phyloP scores from a whole-genome alignment of 2,329 filamentous ascomycete species.

The Malbranchea zuffiana region DNA sequence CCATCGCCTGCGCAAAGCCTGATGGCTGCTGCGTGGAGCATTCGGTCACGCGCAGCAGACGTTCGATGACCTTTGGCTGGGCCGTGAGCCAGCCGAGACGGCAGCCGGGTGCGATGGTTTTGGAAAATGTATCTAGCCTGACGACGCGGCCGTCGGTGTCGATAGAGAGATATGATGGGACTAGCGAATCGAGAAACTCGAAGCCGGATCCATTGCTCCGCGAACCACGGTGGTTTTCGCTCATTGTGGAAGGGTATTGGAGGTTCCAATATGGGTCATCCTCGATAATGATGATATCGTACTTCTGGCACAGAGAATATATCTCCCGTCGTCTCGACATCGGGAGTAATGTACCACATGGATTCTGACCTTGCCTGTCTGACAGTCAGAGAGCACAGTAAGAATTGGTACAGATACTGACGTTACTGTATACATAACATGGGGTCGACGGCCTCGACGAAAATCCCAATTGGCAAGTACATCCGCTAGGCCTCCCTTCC shows the following conservation, averaged over 20 bases:
- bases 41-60: constrained; percentile 63
- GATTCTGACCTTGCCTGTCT: constrained; percentile 73
- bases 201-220: constrained; percentile 53
- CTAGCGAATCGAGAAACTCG: constrained; percentile 64
- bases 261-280: constrained; percentile 96
- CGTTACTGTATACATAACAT: constrained; percentile 84
- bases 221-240: constrained; percentile 31
- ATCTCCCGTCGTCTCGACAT: constrained; percentile 64
- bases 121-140: constrained; percentile 85
- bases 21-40: constrained; percentile 71
- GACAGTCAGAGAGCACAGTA: not conserved
- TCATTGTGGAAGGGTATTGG: constrained; percentile 64
- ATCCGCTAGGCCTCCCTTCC: constrained; percentile 62
- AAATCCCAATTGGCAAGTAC: constrained; percentile 75
- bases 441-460: constrained; percentile 60
- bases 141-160: constrained; percentile 81
- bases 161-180: constrained; percentile 69
- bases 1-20: constrained; percentile 77
- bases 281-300: constrained; percentile 83
- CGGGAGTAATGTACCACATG: constrained; percentile 65
- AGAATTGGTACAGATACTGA: constrained; percentile 37
- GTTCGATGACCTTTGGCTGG: constrained; percentile 66
- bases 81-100: constrained; percentile 84
- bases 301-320: constrained; percentile 69
- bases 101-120: constrained; percentile 82